Evolutionary conservation across 1,284 basidiomycete genomes (phyloP).

Genomic region (Pseudozyma sp.): DNA sequence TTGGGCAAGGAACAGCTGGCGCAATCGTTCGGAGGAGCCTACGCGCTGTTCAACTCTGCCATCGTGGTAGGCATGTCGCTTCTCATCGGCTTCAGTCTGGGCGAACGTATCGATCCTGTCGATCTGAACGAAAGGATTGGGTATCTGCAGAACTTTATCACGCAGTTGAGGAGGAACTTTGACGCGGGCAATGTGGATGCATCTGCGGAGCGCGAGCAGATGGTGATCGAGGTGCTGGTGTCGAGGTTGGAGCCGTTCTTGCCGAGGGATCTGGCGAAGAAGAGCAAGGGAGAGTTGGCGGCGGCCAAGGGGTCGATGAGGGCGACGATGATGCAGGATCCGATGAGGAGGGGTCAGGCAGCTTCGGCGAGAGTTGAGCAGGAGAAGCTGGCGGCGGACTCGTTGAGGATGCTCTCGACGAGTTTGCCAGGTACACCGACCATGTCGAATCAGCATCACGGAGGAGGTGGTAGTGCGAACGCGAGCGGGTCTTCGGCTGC

Average conservation of each 20-base stretch:
- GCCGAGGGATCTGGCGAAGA: slow-evolving; percentile 29
- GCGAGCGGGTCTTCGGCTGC: background rate
- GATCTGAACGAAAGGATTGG: slow-evolving; percentile 47
- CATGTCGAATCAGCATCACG: slow-evolving; percentile 23
- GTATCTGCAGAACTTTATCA: slow-evolving; percentile 49
- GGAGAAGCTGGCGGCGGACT: slow-evolving; percentile 48
- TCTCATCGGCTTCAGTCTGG: slow-evolving; percentile 42
- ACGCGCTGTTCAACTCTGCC: slow-evolving; percentile 52
- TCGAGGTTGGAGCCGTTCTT: slow-evolving; percentile 46
- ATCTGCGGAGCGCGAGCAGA: slow-evolving; percentile 45
- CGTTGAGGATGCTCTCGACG: slow-evolving; percentile 30
- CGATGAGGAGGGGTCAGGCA: slow-evolving; percentile 18
- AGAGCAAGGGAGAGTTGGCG: slow-evolving; percentile 36
- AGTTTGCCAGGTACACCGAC: slow-evolving; percentile 42
- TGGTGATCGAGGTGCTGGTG: slow-evolving; percentile 49
- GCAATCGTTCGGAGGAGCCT: slow-evolving; percentile 48
- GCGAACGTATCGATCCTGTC: slow-evolving; percentile 32
- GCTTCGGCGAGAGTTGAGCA: slow-evolving; percentile 30
- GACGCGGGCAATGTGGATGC: slow-evolving; percentile 53
- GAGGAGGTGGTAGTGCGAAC: background rate
- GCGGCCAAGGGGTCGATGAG: slow-evolving; percentile 47
- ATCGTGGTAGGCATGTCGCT: slow-evolving; percentile 52
- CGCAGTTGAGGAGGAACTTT: slow-evolving; percentile 39
- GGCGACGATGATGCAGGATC: slow-evolving; percentile 44
- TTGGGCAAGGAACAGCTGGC: slow-evolving; percentile 43